Conservation (phyloP, 441 rosid genomes). For the Corymbia calophylla region DNA sequence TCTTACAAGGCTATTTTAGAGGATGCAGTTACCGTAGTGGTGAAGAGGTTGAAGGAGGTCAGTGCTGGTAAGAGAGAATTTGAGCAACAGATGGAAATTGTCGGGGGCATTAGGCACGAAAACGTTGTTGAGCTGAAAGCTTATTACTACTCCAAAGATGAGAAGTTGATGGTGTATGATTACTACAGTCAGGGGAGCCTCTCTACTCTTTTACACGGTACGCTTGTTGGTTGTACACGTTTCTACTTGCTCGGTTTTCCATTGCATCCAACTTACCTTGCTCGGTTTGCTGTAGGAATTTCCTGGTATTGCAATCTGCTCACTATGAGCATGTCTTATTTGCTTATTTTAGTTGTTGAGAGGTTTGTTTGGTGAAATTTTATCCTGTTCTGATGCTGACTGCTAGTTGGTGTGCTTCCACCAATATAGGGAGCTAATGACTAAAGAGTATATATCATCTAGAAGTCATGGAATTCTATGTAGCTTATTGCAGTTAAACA, state of each 20-base stretch:
- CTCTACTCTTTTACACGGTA: constrained; percentile 7
- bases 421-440: neutral
- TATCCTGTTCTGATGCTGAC: neutral
- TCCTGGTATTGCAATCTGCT: neutral
- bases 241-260: neutral
- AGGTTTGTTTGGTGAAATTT: neutral
- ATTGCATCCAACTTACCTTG: neutral
- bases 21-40: constrained; percentile 1
- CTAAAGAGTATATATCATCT: neutral
- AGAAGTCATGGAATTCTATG: neutral
- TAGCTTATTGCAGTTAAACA: neutral
- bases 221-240: neutral
- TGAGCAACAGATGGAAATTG: constrained; percentile 15
- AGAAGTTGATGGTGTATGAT: constrained; percentile 12
- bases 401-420: neutral
- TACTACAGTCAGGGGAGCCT: constrained; percentile 10
- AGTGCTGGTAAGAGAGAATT: constrained; percentile 8
- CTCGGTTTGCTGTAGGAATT: neutral
- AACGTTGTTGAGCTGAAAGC: constrained; percentile 12
- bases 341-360: neutral
- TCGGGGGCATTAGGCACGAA: constrained; percentile 9
- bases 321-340: neutral
- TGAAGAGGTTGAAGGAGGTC: constrained; percentile 10
- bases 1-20: neutral
- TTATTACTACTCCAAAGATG: constrained; percentile 12